Base-by-base conservation (phyloP, 768 basidiomycete genomes). In the Amyloporia xantha region DNA sequence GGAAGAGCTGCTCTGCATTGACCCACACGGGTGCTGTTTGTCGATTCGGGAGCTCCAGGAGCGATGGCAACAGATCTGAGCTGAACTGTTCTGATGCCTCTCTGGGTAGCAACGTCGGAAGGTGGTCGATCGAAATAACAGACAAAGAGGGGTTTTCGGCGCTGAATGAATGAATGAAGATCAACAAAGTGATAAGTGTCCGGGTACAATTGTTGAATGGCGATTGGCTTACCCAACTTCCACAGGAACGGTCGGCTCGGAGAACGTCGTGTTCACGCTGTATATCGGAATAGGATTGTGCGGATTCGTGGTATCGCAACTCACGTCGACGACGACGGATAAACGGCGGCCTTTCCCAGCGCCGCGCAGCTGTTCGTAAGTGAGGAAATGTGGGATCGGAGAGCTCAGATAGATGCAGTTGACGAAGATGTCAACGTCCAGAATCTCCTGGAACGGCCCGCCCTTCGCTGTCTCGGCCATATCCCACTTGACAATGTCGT, bases 401-500 rank as follows among this genome's bases (percentile, higher is more conserved):
- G 83, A 79, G n/a, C 81, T 83, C 44, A 99, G 84, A 68, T 98
- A 98, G 66, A 99, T 99, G 77, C 96, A 98, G 73, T 99, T 99
- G 76, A 98, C 82, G 62, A 99, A 97, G 59, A 99, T 82, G 70
- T 99, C 95, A 54, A 92, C 95, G 54, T 91, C 91, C 24, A 98
- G 78, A 51, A 99, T 91, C 71, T 98, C 95, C 40, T 78, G 67
- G 74, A 97, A 98, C 0, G 96, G 96, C 2, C 96, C 96, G 25
- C 94, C 94, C 71, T 92, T 94, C 59, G 86, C 87, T 5, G 96
- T 99, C 72, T 99, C 96, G 2, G 75, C 87, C 75, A 99, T 71
- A 67, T 99, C 96, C 96, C 96, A 98, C 76, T 97, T 94, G 69
- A 91, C 23, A 60, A 99, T 96, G 63, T 98, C 83, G 48, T 90